Evolutionary conservation across 768 basidiomycete species (phyloP).

Genomic region (Clathrus columnatus): DNA sequence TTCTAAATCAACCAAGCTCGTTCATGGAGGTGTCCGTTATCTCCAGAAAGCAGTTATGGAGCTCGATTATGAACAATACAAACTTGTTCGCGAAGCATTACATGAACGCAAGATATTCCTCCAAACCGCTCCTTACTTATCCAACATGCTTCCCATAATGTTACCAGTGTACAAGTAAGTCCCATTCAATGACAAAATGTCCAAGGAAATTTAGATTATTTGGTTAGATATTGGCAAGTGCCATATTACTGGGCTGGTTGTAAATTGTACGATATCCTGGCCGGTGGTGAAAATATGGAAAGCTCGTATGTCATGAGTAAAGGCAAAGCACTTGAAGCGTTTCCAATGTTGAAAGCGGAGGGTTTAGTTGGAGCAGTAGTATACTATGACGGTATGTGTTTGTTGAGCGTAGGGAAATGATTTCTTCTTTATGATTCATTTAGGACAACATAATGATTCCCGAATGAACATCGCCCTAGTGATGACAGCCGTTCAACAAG

Average conservation of each 20-base stretch:
- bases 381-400: conserved; percentile 81
- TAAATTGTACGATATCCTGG: conserved; percentile 93
- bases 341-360: conserved; percentile 92
- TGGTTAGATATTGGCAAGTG: conserved; percentile 80
- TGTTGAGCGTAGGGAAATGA: not conserved
- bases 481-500: conserved; percentile 89
- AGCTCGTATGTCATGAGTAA: conserved; percentile 91
- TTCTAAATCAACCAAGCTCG: conserved; percentile 95
- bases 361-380: conserved; percentile 92
- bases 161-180: conserved; percentile 87
- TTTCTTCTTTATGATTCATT: not conserved
- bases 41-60: conserved; percentile 95
- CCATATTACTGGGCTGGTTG: conserved; percentile 94
- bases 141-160: conserved; percentile 92
- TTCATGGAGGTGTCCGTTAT: conserved; percentile 96
- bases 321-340: conserved; percentile 86
- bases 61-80: conserved; percentile 93
- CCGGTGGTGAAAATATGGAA: conserved; percentile 96
- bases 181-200: not conserved
- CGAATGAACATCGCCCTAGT: conserved; percentile 96
- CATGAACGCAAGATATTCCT: conserved; percentile 91
- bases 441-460: conserved; percentile 96
- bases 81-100: conserved; percentile 91
- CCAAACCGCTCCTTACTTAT: conserved; percentile 91
- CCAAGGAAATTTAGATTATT: conserved; percentile 9